These are phyloP conservation scores for Colletotrichum trifolii DNA, from an alignment of 2,329 filamentous ascomycete genomes.

Conservation along the genomic window DNA sequence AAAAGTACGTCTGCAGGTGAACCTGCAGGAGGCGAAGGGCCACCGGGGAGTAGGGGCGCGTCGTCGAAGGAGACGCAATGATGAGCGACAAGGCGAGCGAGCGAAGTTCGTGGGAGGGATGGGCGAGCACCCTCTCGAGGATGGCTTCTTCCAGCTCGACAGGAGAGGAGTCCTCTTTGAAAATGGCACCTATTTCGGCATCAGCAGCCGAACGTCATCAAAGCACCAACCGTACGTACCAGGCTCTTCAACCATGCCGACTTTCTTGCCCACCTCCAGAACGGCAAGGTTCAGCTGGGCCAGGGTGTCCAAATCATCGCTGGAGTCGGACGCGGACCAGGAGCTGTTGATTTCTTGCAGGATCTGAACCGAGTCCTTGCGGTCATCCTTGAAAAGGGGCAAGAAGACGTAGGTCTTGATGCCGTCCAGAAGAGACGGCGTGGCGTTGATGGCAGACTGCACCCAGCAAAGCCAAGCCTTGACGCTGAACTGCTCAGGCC, in stretches of 20 bases:
- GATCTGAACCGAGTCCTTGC: constrained; percentile 64
- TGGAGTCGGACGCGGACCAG: constrained; percentile 57
- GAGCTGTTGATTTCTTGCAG: constrained; percentile 67
- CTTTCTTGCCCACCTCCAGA: constrained; percentile 78
- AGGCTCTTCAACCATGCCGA: constrained; percentile 76
- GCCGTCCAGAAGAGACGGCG: constrained; percentile 67
- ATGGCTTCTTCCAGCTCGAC: constrained; percentile 53
- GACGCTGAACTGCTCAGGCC: constrained; percentile 47
- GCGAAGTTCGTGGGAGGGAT: constrained; percentile 73
- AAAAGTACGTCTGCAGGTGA: constrained; percentile 78
- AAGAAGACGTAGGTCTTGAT: constrained; percentile 74
- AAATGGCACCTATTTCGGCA: constrained; percentile 8
- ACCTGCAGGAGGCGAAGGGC: constrained; percentile 72
- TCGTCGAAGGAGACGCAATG: constrained; percentile 79
- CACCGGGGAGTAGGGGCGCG: constrained; percentile 73
- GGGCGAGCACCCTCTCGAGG: constrained; percentile 63
- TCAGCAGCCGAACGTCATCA: constrained; percentile 7
- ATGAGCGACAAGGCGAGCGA: constrained; percentile 86
- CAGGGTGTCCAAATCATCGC: constrained; percentile 60
- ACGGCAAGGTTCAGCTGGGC: constrained; percentile 72
- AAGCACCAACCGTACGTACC: constrained; percentile 50
- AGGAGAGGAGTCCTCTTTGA: constrained; percentile 33
- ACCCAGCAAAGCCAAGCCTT: constrained; percentile 68
- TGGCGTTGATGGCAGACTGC: constrained; percentile 58
- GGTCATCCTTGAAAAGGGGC: constrained; percentile 70